Base-by-base conservation (phyloP, 352 stramenopile genomes). In the Globisporangium mamillatum region DNA sequence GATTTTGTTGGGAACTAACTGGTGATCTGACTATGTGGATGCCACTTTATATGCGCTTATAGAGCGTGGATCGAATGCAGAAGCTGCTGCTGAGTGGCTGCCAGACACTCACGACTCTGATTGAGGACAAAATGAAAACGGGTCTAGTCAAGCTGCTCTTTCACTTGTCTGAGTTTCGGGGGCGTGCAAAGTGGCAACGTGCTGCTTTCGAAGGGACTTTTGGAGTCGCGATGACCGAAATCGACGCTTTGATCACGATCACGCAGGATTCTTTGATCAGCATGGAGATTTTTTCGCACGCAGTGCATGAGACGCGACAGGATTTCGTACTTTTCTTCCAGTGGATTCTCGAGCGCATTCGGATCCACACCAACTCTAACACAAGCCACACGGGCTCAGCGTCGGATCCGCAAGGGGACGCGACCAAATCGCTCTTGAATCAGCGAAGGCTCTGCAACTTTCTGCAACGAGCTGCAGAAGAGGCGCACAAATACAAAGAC, bases 291-390 rank as follows among this genome's bases (percentile, higher is more conserved):
- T 73, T 92, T 12, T 71, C 70, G 1, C 68, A 81, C 24, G 64
- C 72, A 3, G 32, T 92, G 10, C 66, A 90, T 18, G 81, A 90
- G 63, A 90, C 82, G 55, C 68, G 68, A 3, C 76, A 88, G 62
- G 82, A 93, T 65, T 90, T 91, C 64, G 63, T 69, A 12, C 54
- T 91, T 16, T 70, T 93, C 22, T 87, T 93, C 25, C 60, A 81
- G 34, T 93, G 86, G 86, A 60, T 93, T 4, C 58, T 86, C 2
- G 75, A 89, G 53, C 74, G 81, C 25, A 90, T 92, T 55, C 77
- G 75, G 18, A 64, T 90, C 38, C 84, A 93, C 59, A 82, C 85
- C 8, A 90, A 80, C 34, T 65, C 77, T 12, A 55, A 32, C 52
- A 64, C 57, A 12, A 59, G 48, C 18, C 64, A n/a, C 16, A 25